phyloP scores from a whole-genome alignment of 2,329 filamentous ascomycete genomes.

The Chrysoporthe deuterocubensis region DNA sequence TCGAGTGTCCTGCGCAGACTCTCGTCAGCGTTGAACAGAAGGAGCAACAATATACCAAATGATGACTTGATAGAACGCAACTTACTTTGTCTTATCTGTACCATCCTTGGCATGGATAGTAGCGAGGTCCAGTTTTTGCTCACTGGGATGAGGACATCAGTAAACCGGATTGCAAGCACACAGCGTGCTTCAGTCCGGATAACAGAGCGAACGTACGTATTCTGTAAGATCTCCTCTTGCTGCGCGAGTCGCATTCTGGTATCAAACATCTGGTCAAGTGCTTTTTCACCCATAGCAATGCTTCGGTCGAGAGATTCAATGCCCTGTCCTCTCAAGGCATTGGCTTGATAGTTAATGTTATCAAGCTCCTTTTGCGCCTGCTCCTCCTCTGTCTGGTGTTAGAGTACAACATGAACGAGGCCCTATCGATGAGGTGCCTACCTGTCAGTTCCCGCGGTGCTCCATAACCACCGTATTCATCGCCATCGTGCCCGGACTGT shows the following conservation, averaged over 20 bases:
- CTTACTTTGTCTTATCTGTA: constrained; percentile 64
- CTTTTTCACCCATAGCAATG: constrained; percentile 67
- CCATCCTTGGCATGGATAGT: constrained; percentile 76
- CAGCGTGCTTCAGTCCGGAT: neutral
- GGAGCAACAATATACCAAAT: too few relatives aligned
- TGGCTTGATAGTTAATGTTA: constrained; percentile 74
- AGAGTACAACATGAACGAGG: neutral
- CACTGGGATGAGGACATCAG: constrained; percentile 37
- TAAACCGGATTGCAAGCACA: neutral
- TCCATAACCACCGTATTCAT: constrained; percentile 58
- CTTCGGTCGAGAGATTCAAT: constrained; percentile 68
- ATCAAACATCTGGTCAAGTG: constrained; percentile 71
- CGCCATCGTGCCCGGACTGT: constrained; percentile 5
- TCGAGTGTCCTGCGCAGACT: constrained; percentile 71
- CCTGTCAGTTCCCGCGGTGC: constrained; percentile 70
- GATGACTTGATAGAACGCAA: neutral
- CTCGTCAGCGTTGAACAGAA: neutral
- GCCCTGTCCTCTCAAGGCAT: constrained; percentile 77
- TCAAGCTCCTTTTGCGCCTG: constrained; percentile 74
- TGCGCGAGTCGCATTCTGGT: constrained; percentile 75
- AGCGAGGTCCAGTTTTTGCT: constrained; percentile 81
- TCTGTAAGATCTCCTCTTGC: constrained; percentile 81
- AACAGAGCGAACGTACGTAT: constrained; percentile 51
- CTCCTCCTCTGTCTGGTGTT: constrained; percentile 68
- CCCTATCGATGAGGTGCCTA: neutral